Evolutionary conservation across 108 stramenopile species (phyloP), one percentile per base, ranked within the genome.

Genomic region (Skeletonema marinoi): DNA sequence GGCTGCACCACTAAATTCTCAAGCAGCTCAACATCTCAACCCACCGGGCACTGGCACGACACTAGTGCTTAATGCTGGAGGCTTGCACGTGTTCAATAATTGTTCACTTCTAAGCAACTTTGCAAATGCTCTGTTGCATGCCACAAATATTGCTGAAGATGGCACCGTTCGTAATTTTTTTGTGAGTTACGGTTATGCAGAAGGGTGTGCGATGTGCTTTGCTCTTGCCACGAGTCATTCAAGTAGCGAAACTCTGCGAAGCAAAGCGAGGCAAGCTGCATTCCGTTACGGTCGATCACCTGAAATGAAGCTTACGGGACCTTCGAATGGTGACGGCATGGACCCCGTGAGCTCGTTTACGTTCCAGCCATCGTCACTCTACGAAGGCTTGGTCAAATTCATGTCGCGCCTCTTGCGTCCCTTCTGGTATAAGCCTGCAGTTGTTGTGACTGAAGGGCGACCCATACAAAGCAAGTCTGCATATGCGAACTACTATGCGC

Each of bases 201-300:
- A 96, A 63, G 90, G 91, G 13, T 96, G 93, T 72, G 89, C 92
- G 3, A 90, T 93, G 89, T 92, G 91, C 75, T 80, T 93, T 61
- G 66, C 83, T 25, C 65, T 96, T 39, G 90, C 87, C 9, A 85
- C 90, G 33, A 80, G 83, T 42, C 61, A 30, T 16, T 48, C 86
- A 35, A 78, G 66, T 67, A 85, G 79, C 64, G 70, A 69, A 35
- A 71, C 73, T 31, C 68, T 89, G 36, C 75, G 78, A 50, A 70
- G 69, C 13, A 81, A 82, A 51, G 89, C 89, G 4, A 50, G 73
- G 54, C 76, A 83, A 32, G 87, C 87, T 33, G 84, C 83, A 4
- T 60, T 88, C 66, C 51, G 67, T 66, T 78, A 79, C 56, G 85
- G 77, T 5, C 68, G 66, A 46, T 41, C 33, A 58, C 85, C 85